A percentile compares a stretch with the other conserved stretches of the same genome.
These are phyloP conservation scores for Myriosclerotinia curreyana DNA, from an alignment of 2,329 filamentous ascomycete species.

Conservation along the genomic window DNA sequence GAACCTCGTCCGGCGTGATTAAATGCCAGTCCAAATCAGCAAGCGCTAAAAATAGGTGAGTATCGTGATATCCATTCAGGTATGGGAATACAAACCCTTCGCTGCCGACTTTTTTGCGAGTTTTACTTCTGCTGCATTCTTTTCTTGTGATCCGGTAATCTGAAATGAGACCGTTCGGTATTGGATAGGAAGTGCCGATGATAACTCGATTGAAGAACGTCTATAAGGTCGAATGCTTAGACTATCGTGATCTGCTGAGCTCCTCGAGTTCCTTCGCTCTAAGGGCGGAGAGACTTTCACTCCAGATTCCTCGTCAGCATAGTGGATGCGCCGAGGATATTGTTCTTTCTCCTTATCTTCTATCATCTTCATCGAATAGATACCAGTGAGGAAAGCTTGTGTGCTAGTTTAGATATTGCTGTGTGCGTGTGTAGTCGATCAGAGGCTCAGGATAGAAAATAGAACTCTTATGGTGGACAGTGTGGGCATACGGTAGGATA, in stretches of 20 bases:
- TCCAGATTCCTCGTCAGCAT: slow-evolving; percentile 1
- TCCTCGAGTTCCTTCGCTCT: slow-evolving; percentile 3
- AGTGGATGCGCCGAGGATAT: neutral
- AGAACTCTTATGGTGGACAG: neutral
- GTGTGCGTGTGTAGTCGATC: neutral
- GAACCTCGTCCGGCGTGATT: slow-evolving; percentile 54
- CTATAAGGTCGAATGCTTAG: neutral
- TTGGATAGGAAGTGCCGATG: slow-evolving; percentile 47
- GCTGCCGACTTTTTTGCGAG: slow-evolving; percentile 45
- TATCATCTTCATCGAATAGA: neutral
- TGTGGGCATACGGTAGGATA: neutral
- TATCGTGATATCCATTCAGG: neutral
- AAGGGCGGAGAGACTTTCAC: neutral
- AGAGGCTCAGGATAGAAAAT: neutral
- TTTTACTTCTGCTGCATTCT: slow-evolving; percentile 43
- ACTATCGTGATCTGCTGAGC: neutral
- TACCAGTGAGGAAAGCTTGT: neutral
- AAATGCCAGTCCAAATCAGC: slow-evolving; percentile 66
- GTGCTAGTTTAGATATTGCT: neutral
- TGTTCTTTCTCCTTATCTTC: neutral
- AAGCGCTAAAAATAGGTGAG: slow-evolving; percentile 37
- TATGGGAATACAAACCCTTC: slow-evolving; percentile 41
- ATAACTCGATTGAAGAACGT: slow-evolving; percentile 39
- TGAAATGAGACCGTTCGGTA: slow-evolving; percentile 55
- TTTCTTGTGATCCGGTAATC: slow-evolving; percentile 52